Percentiles rank a stretch among this genome's conserved stretches.
phyloP scores from a whole-genome alignment of 2,329 filamentous ascomycete genomes.

The Aspergillus puulaauensis region DNA sequence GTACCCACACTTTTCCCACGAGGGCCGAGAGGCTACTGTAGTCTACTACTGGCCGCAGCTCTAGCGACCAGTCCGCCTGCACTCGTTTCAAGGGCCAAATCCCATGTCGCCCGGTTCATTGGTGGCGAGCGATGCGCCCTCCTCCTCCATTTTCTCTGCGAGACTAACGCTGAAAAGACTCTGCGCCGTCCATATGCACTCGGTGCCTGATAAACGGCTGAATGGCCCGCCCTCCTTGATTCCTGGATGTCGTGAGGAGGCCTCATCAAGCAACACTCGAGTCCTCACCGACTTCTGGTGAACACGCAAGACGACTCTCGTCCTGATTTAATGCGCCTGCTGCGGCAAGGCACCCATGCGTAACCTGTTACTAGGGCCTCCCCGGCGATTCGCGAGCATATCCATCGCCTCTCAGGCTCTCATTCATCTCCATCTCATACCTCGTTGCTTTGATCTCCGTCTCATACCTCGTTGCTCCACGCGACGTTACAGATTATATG shows the following conservation, averaged over 20 bases:
- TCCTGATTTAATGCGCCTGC: conserved; percentile 1
- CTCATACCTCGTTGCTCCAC: background rate
- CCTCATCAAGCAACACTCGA: background rate
- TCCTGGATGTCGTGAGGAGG: background rate
- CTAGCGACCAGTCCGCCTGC: background rate
- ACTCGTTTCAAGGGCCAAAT: background rate
- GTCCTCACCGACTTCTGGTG: background rate
- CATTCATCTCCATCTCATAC: background rate
- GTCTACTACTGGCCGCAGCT: background rate
- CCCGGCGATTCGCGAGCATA: background rate
- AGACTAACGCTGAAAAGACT: conserved; percentile 1
- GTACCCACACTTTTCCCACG: conserved; percentile 1
- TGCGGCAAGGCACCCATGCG: conserved; percentile 12
- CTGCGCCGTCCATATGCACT: background rate
- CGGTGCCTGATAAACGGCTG: background rate
- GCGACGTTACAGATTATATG: background rate
- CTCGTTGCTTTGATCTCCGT: background rate
- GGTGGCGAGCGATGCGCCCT: background rate
- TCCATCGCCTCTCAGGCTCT: background rate
- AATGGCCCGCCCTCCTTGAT: background rate
- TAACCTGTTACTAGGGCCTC: background rate
- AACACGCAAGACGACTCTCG: background rate
- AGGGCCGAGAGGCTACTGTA: conserved; percentile 5
- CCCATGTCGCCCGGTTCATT: background rate
- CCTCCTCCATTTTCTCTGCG: background rate